A percentile compares a stretch with the other conserved stretches of the same genome.
phyloP scores from a whole-genome alignment of 2,329 filamentous ascomycete genomes.

The Monilinia fructigena region DNA sequence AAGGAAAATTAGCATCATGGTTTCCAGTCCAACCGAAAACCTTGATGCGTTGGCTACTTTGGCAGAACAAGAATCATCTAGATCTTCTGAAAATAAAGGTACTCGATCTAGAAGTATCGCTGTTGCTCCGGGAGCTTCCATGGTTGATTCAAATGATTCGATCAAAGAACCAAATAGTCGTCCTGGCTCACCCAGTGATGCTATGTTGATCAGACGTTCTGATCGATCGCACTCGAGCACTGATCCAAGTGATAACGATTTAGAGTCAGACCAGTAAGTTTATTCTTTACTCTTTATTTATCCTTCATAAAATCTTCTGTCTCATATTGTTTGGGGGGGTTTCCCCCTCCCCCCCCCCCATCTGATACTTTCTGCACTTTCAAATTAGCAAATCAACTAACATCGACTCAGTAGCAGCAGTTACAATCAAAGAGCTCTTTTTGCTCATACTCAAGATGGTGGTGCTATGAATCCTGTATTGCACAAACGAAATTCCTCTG shows the following conservation, averaged over 20 bases:
- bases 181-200: slow-evolving; percentile 39
- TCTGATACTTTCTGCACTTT: not conserved
- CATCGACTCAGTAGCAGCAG: not conserved
- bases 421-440: not conserved
- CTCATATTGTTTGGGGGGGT: not conserved
- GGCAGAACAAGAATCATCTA: slow-evolving; percentile 30
- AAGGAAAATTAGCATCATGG: slow-evolving; percentile 4
- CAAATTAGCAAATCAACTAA: slow-evolving; percentile 1
- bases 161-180: not conserved
- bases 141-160: not conserved
- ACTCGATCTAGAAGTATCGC: slow-evolving; percentile 13
- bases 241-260: slow-evolving; percentile 25
- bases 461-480: slow-evolving; percentile 13
- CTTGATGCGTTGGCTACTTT: slow-evolving; percentile 33
- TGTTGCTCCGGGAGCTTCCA: not conserved
- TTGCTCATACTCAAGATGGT: not conserved
- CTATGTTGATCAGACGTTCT: slow-evolving; percentile 38
- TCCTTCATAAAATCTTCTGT: not conserved
- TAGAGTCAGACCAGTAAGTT: slow-evolving; percentile 31
- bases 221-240: slow-evolving; percentile 33
- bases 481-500: slow-evolving; percentile 22
- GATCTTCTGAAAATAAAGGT: slow-evolving; percentile 10
- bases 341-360: no score
- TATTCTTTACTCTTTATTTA: not conserved
- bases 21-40: slow-evolving; percentile 33